Conservation (phyloP, 176 grass and related monocot genomes). For the Hordeum vulgare region DNA sequence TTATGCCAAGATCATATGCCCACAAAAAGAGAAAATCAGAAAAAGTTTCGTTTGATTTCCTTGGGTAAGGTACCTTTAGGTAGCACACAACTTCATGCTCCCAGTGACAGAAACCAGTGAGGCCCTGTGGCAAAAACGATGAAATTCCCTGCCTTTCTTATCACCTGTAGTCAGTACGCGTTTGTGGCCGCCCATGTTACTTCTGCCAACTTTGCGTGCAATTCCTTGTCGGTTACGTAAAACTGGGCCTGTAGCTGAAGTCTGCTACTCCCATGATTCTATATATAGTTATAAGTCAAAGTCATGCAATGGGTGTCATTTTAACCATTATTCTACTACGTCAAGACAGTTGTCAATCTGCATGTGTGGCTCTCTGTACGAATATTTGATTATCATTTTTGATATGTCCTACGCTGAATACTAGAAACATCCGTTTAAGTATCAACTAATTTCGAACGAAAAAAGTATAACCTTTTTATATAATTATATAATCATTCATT, state of each 20-base stretch:
- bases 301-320: neutral
- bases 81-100: neutral
- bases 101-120: neutral
- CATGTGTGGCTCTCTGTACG: too few relatives aligned
- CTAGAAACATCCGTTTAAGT: too few relatives aligned
- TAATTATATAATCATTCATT: neutral
- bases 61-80: neutral
- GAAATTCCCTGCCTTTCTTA: neutral
- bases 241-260: neutral
- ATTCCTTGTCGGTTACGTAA: neutral
- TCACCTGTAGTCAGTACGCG: neutral
- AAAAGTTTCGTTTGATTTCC: neutral
- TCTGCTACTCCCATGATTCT: neutral
- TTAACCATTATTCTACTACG: too few relatives aligned
- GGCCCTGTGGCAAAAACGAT: neutral
- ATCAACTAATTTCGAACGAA: too few relatives aligned
- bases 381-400: too few relatives aligned
- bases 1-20: slow-evolving; percentile 4
- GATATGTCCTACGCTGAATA: too few relatives aligned
- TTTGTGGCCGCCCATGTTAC: neutral
- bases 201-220: neutral
- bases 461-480: too few relatives aligned
- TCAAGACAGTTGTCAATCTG: too few relatives aligned
- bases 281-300: too few relatives aligned
- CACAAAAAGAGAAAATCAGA: neutral